These are phyloP conservation scores for Sporothrix humicola DNA, from an alignment of 2,329 filamentous ascomycete genomes.

Conservation along the genomic window DNA sequence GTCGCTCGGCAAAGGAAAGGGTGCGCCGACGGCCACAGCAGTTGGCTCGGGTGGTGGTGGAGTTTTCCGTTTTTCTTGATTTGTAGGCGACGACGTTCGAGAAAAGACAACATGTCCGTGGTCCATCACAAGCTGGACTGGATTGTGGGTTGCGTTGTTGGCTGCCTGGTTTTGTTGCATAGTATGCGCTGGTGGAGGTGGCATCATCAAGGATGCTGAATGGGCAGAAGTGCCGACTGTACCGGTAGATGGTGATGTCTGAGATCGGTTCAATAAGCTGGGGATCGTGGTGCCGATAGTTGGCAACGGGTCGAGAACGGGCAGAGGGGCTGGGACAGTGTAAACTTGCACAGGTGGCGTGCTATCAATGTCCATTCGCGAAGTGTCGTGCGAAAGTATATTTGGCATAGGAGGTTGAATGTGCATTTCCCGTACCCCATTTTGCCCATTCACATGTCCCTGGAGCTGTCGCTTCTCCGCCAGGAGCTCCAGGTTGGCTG, in stretches of 20 bases:
- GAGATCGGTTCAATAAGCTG: background rate
- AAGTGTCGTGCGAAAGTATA: background rate
- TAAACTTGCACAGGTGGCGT: background rate
- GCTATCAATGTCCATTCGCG: background rate
- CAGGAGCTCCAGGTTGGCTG: conserved; percentile 20
- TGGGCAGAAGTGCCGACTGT: no score
- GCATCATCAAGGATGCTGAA: background rate
- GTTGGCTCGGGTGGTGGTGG: background rate
- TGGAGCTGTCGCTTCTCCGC: background rate
- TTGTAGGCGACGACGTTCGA: background rate
- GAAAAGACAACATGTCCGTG: background rate
- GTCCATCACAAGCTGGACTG: background rate
- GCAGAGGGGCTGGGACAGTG: background rate
- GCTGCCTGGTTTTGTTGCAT: background rate
- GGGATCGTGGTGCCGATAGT: background rate
- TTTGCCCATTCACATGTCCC: background rate
- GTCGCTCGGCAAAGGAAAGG: background rate
- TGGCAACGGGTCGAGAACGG: background rate
- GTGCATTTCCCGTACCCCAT: no score
- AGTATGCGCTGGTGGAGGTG: background rate
- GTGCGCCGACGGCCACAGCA: background rate
- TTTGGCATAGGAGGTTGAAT: no score
- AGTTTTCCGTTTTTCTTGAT: background rate
- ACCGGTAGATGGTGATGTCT: background rate
- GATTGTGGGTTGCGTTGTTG: background rate